These are phyloP conservation scores for Xylaria acuta DNA, from an alignment of 495 filamentous ascomycete genomes.

Conservation along the genomic window DNA sequence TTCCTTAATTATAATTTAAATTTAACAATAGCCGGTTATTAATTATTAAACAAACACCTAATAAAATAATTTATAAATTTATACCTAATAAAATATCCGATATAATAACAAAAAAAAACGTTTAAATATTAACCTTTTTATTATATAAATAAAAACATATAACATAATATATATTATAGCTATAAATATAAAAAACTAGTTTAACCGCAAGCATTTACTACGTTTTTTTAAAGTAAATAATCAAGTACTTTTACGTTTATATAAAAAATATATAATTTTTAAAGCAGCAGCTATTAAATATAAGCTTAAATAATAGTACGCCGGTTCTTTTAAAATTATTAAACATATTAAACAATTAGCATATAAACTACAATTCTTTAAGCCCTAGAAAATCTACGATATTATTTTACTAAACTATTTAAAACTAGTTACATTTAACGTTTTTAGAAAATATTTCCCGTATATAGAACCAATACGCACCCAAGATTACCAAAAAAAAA, in stretches of 20 bases:
- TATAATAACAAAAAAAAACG: background rate
- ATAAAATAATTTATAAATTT: slow-evolving; percentile 5
- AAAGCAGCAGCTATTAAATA: background rate
- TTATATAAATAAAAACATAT: background rate
- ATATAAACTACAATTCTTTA: background rate
- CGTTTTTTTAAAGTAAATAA: slow-evolving; percentile 3
- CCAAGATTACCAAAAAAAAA: too few species aligned
- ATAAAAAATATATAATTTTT: slow-evolving; percentile 8
- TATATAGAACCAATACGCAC: too few species aligned
- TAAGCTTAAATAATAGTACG: background rate
- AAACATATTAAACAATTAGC: background rate
- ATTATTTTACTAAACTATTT: too few species aligned
- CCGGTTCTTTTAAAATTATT: background rate
- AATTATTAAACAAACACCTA: background rate
- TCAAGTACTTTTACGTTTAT: background rate
- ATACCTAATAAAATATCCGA: background rate
- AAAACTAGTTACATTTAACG: too few species aligned
- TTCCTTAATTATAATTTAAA: background rate
- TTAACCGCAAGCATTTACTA: background rate
- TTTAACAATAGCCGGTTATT: background rate
- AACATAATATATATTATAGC: background rate
- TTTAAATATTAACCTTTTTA: background rate
- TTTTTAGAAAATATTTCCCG: too few species aligned
- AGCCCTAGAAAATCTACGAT: too few species aligned
- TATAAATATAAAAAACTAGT: background rate